Base-by-base conservation (phyloP, 192 early-diverging fungal genomes). In the Anaeromyces robustus region DNA sequence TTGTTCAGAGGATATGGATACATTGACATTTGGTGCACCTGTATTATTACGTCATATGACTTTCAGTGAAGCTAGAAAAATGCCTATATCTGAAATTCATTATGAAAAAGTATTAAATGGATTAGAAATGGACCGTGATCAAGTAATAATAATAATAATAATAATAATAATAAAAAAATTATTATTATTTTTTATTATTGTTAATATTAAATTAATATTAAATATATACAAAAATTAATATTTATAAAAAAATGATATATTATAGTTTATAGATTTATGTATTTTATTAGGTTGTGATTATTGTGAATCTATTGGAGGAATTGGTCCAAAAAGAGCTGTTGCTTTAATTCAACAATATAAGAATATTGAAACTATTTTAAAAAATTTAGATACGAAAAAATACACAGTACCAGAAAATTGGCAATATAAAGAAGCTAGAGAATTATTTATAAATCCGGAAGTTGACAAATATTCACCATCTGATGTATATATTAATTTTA, bases 1-100 rank as follows among this genome's bases (percentile, higher is more conserved):
- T 26, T 96, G 95, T 28, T 96, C 95, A 17, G 96, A 99, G 82
- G 97, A 99, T 86, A 98, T 99, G 96, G 97, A 99, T 81, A 99
- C 97, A 0, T 86, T 99, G 77, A 94, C 96, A 19, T 99, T 99
- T 86, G 92, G 92, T 17, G 86, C 96, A 1, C 96, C 97, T 0
- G 89, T 97, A 39, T 85, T 99, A 18, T 81, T 99, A 43, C 92
- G 97, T 19, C 96, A 98, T 82, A 86, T 99, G 80, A 99, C 97
- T 0, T 94, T 94, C 83, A 94, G 93, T 80, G 96, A 98, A 52
- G 88, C 90, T 22, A 92, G 93, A 52, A 98, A 97, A 83, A 83
- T 94, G 89, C 95, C 95, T 11, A 97, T 99, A 81, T 90, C 90
- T 80, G 96, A 98, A 85, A 91, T 99, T 43, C 87, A 91, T 28